Conservation (phyloP, 768 basidiomycete species). For the Strobilomyces confusus region DNA sequence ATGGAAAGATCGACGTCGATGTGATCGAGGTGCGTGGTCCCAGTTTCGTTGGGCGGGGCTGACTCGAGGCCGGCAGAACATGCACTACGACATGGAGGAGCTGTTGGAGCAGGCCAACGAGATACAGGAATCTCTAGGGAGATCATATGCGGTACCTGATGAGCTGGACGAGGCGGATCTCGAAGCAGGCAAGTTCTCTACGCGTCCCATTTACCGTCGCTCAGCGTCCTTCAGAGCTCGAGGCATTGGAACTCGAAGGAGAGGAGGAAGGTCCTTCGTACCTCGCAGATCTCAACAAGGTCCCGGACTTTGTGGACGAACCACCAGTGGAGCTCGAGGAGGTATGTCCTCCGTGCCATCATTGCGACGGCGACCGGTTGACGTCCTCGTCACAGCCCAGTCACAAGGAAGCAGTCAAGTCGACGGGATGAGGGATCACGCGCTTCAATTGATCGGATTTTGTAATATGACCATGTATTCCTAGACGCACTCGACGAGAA, state of each 20-base stretch:
- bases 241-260: slow-evolving; percentile 87
- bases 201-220: not conserved
- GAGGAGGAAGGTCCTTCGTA: slow-evolving; percentile 92
- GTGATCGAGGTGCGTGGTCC: slow-evolving; percentile 82
- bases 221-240: slow-evolving; percentile 64
- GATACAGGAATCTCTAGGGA: slow-evolving; percentile 89
- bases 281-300: slow-evolving; percentile 78
- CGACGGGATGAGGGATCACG: slow-evolving; percentile 33
- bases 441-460: not conserved
- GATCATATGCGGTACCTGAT: slow-evolving; percentile 95
- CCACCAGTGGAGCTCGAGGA: slow-evolving; percentile 68
- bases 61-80: slow-evolving; percentile 51
- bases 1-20: slow-evolving; percentile 95
- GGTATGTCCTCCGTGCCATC: slow-evolving; percentile 35
- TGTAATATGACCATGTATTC: slow-evolving; percentile 16
- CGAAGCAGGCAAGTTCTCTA: slow-evolving; percentile 70
- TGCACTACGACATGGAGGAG: slow-evolving; percentile 99
- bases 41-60: not conserved
- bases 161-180: slow-evolving; percentile 97
- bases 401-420: slow-evolving; percentile 53
- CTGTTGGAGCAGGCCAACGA: slow-evolving; percentile 96
- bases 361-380: not conserved
- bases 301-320: slow-evolving; percentile 91
- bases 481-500: slow-evolving; percentile 2
- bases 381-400: slow-evolving; percentile 33